These are phyloP conservation scores for Clitopilus passeckerianus DNA, from an alignment of 768 basidiomycete species.

Conservation along the genomic window DNA sequence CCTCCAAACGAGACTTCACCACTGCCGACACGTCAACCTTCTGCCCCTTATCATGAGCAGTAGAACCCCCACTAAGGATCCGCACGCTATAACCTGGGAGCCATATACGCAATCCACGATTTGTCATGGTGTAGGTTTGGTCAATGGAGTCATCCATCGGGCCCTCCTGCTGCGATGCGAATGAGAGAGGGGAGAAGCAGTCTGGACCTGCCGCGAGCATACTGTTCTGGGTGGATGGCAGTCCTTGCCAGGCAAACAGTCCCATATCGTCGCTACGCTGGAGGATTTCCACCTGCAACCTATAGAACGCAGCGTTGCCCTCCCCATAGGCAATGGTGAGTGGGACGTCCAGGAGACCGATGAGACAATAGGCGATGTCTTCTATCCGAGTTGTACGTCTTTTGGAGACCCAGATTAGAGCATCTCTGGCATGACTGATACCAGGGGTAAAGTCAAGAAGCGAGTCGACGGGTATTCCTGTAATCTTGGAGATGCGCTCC, in stretches of 20 bases:
- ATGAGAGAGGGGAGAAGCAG: not conserved
- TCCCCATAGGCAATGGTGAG: conserved; percentile 1
- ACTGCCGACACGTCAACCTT: too few species aligned
- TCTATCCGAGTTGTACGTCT: not conserved
- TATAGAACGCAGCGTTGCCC: not conserved
- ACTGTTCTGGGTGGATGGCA: not conserved
- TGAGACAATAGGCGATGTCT: conserved; percentile 1
- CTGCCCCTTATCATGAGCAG: too few species aligned
- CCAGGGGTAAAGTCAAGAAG: not conserved
- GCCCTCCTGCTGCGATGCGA: not conserved
- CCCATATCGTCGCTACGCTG: not conserved
- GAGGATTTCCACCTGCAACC: conserved; percentile 1
- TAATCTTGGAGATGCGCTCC: not conserved
- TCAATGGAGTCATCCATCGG: not conserved
- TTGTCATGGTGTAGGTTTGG: not conserved
- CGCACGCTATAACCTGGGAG: not conserved
- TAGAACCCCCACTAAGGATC: not conserved
- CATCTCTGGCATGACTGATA: not conserved
- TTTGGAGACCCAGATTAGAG: not conserved
- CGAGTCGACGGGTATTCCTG: not conserved
- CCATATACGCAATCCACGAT: not conserved
- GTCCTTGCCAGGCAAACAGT: not conserved
- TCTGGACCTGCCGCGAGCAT: not conserved
- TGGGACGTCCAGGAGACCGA: not conserved
- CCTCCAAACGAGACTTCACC: too few species aligned